Base-by-base conservation (phyloP, 805 yeast species). In the Suhomyces canberraensis region DNA sequence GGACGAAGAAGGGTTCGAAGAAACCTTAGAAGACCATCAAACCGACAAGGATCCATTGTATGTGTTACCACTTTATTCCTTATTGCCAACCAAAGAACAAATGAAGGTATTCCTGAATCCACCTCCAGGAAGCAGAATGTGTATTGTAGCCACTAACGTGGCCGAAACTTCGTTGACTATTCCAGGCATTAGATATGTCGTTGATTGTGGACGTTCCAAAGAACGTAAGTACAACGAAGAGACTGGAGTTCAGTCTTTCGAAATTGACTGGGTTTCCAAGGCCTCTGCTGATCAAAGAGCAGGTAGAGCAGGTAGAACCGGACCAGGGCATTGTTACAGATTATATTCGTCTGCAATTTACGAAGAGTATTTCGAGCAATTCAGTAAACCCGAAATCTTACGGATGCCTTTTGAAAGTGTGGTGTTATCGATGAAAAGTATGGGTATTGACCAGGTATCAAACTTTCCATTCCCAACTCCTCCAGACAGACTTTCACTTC, bases 261-360 rank as follows among this genome's bases (percentile, higher is more conserved):
- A 86, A 52, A 73, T 93, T 33, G 84, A 78, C 37, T 93, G 97
- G 97, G 71, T 90, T 3, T 84, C 95, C 31, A 89, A 93, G 51
- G 99, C 99, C 1, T 84, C 95, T 41, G 91, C 98, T 0, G 93
- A 79, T 47, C 99, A 93, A 68, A 76, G 99, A 66, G 66, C 95
- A 14, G 98, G 98, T 55, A 81, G 98, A 70, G 98, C 98, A 34
- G 98, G 97, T 56, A 82, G 98, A 73, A 90, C 96, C 0, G 98
- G 98, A 0, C 97, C 98, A 0, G 99, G 99, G 40, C 98, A 93
- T 54, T 87, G 96, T 58, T 93, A 93, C 58, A 69, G 98, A 42
- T 60, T 93, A 11, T 93, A 73, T 52, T 91, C 98, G 0, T 90
- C 98, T 11, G 98, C 98, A 2, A 84, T 95, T 6, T 93, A 71